phyloP scores from a whole-genome alignment of 2,329 filamentous ascomycete genomes.

The Neonectria ditissima region DNA sequence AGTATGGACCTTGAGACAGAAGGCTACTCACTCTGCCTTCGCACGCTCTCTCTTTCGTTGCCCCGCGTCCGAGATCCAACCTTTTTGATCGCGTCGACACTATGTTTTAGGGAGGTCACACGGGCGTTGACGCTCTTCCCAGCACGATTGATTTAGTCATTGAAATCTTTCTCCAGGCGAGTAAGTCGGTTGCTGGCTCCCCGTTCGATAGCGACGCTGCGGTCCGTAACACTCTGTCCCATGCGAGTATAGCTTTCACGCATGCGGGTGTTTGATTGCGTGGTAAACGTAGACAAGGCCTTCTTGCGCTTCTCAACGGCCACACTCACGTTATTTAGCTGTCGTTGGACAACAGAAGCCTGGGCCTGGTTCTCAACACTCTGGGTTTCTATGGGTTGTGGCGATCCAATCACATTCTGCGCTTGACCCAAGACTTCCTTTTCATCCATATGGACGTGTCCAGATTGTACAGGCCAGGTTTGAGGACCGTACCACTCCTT shows the following conservation, averaged over 20 bases:
- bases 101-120: constrained; percentile 2
- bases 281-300: constrained; percentile 22
- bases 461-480: background rate
- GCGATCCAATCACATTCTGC: background rate
- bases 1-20: background rate
- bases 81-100: background rate
- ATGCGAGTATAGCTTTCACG: constrained; percentile 14
- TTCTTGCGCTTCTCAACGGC: constrained; percentile 36
- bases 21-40: background rate
- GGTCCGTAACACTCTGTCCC: constrained; percentile 22
- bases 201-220: constrained; percentile 24
- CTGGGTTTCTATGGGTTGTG: background rate
- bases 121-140: background rate
- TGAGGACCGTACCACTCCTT: constrained; percentile 19
- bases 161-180: constrained; percentile 4
- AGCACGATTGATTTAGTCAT: constrained; percentile 2
- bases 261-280: constrained; percentile 27
- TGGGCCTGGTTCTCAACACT: background rate
- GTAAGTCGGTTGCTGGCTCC: constrained; percentile 7
- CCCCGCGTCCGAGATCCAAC: background rate
- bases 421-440: constrained; percentile 23
- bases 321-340: constrained; percentile 23
- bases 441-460: background rate
- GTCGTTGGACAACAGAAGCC: constrained; percentile 15
- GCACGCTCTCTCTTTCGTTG: background rate